Evolutionary conservation across 257 asterid species (phyloP), one percentile per base, ranked within the genome.

Genomic region (Anisodus tanguticus): DNA sequence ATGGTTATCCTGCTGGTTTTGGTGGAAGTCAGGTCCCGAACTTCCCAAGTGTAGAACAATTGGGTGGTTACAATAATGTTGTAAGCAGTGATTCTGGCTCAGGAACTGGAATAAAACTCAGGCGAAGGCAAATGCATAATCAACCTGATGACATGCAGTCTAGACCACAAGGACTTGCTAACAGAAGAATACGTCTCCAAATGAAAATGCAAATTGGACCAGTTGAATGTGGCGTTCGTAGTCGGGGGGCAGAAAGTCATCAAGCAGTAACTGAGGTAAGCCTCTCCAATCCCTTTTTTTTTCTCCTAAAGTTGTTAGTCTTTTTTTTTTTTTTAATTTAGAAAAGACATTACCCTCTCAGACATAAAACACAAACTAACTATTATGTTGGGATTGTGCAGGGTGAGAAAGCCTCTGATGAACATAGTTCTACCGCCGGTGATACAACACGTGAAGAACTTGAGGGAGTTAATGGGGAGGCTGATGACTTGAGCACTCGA

Each of bases 161-260:
- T 37, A 74, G 60, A 22, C 45, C 54, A 0, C 97, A 90, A n/a
- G 99, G 99, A 82, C 88, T 90, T 80, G 97, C 98, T 35, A 83
- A 87, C 3, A 91, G 89, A 91, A 95, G 98, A 90, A 55, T 97
- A 57, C 97, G 94, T 64, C 82, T 94, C 58, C 88, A 83, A 87
- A 71, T 17, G 90, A 91, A 85, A 74, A 86, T 87, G 63, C 91
- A 92, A 86, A 89, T 86, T 79, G 98, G 97, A 68, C 86, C 93
- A 8, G 90, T 86, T 82, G 88, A 84, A 55, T 89, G 97, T 83
- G 2, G 69, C 79, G 70, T 81, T 37, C 88, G 69, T n/a, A 58
- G 83, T 57, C 84, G 31, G 62, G 47, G 69, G 47, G 88, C 80
- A 64, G 85, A 62, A 63, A 77, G 45, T 53, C 87, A 31, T 54